Percentiles rank a stretch among this genome's conserved stretches.
phyloP scores from a whole-genome alignment of 73 alveolate species.

The Uronychia binucleata region DNA sequence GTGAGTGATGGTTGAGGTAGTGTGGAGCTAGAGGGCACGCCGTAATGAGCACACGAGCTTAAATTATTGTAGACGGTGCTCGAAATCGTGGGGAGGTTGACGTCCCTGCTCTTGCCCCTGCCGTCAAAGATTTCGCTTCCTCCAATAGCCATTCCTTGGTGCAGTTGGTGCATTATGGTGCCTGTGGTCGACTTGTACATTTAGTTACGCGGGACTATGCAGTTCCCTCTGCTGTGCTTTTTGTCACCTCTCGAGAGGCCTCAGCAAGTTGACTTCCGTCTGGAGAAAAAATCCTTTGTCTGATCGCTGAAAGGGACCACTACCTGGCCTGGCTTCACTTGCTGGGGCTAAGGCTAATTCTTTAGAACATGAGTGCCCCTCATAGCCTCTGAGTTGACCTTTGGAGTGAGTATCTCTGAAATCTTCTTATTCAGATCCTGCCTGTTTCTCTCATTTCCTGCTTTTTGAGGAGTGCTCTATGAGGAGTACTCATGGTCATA shows the following conservation, averaged over 20 bases:
- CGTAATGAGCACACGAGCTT: no score
- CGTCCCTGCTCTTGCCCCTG: no score
- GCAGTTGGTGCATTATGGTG: not conserved
- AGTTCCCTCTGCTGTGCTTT: not conserved
- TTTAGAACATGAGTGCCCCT: not conserved
- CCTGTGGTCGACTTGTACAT: not conserved
- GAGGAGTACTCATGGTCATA: not conserved
- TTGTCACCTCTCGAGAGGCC: not conserved
- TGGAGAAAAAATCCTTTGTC: not conserved
- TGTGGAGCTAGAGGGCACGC: no score
- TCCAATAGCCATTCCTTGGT: constrained; percentile 27
- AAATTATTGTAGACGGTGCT: no score
- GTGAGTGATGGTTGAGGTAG: no score
- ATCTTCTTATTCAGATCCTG: not conserved
- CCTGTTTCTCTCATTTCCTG: not conserved
- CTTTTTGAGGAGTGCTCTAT: not conserved
- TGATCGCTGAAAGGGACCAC: not conserved
- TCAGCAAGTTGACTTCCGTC: not conserved
- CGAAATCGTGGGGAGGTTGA: no score
- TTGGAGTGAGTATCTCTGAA: not conserved
- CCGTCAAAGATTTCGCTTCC: constrained; percentile 22
- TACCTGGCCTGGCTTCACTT: not conserved
- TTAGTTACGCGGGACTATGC: not conserved
- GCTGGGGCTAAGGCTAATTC: not conserved
- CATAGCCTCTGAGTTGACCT: not conserved